These are phyloP conservation scores for Kandelia obovata DNA, from an alignment of 345 rosid species.

Conservation along the genomic window DNA sequence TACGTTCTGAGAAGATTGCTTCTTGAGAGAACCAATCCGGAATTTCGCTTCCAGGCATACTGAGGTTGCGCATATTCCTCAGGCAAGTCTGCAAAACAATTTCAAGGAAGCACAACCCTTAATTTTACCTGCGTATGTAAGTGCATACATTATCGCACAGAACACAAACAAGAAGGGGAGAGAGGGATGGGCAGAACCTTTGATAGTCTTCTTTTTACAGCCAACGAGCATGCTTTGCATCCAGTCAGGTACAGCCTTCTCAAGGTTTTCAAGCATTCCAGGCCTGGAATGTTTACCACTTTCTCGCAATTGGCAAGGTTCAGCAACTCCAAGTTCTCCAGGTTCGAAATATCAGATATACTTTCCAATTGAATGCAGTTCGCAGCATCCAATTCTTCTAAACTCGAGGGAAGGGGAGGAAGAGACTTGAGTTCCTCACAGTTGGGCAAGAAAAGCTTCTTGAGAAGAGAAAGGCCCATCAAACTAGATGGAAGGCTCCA, in stretches of 20 bases:
- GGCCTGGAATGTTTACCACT: conserved; percentile 42
- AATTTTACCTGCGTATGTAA: not conserved
- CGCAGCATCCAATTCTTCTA: conserved; percentile 29
- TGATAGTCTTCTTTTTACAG: conserved; percentile 36
- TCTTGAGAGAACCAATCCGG: conserved; percentile 56
- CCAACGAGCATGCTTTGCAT: conserved; percentile 32
- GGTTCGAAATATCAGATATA: conserved; percentile 33
- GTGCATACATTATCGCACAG: not conserved
- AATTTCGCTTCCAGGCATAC: conserved; percentile 54
- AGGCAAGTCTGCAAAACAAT: conserved; percentile 36
- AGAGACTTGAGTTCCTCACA: conserved; percentile 40
- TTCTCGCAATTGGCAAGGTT: conserved; percentile 45
- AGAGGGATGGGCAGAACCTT: conserved; percentile 30
- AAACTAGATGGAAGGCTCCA: conserved; percentile 49
- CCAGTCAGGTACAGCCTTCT: conserved; percentile 37
- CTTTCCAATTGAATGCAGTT: conserved; percentile 39
- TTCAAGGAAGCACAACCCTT: not conserved
- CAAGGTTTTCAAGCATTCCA: conserved; percentile 38
- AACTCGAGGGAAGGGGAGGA: conserved; percentile 48
- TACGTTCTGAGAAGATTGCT: conserved; percentile 28
- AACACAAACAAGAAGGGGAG: not conserved
- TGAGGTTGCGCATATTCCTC: conserved; percentile 38
- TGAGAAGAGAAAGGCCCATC: conserved; percentile 37
- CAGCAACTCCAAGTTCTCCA: conserved; percentile 19
- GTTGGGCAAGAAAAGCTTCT: conserved; percentile 25